A percentile compares a stretch with the other conserved stretches of the same genome.
Evolutionary conservation across 129 eudicot genomes (phyloP).

Genomic region (Heracleum sosnowskyi): DNA sequence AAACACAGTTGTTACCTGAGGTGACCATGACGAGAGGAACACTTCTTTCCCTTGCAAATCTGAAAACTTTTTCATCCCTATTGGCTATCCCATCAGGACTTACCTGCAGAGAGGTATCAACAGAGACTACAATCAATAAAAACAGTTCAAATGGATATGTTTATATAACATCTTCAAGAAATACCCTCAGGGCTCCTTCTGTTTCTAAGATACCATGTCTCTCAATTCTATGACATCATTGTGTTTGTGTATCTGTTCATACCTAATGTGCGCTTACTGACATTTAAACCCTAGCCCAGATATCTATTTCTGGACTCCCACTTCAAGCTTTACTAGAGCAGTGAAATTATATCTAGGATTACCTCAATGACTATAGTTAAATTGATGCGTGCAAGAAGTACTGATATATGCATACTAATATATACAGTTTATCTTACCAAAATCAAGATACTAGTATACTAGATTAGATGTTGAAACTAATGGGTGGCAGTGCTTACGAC

Average conservation of each 20-base stretch:
- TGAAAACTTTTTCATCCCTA: conserved; percentile 85
- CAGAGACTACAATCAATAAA: not conserved
- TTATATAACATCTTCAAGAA: not conserved
- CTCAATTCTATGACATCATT: not conserved
- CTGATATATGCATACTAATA: not conserved
- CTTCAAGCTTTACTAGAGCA: not conserved
- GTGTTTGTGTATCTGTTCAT: not conserved
- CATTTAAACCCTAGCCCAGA: not conserved
- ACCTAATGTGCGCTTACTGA: not conserved
- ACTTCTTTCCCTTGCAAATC: conserved; percentile 59
- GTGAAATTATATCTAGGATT: not conserved
- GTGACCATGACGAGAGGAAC: conserved; percentile 91
- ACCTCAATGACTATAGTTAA: not conserved
- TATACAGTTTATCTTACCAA: not conserved
- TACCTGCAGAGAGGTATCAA: conserved; percentile 35
- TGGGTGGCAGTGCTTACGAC: not conserved
- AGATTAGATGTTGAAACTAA: not conserved
- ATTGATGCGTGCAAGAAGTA: not conserved
- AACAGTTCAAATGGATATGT: not conserved
- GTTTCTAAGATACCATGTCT: not conserved
- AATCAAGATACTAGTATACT: not conserved
- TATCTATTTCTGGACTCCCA: not conserved
- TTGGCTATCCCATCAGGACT: conserved; percentile 70
- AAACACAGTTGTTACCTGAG: conserved; percentile 47
- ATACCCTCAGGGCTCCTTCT: not conserved